Conservation (phyloP, 2,329 filamentous ascomycete genomes). For the Thyridium curvatum region DNA sequence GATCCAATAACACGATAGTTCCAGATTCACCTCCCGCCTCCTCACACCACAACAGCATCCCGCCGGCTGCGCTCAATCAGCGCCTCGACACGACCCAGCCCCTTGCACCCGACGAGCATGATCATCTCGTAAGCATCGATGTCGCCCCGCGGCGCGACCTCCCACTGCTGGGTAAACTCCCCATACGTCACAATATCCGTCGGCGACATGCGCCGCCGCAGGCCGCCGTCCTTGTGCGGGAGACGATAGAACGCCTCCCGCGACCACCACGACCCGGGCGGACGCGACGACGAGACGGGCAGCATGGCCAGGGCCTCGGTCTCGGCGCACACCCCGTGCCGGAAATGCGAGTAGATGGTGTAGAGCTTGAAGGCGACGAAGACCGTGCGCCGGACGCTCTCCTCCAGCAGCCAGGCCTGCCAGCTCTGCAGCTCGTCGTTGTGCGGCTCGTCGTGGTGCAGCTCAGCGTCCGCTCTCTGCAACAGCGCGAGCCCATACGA, state of each 20-base stretch:
- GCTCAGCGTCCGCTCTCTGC: conserved; percentile 2
- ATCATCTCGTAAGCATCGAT: no score
- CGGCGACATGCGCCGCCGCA: no score
- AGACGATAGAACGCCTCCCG: conserved; percentile 1
- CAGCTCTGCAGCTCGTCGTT: not conserved
- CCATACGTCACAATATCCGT: no score
- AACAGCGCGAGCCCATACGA: conserved; percentile 3
- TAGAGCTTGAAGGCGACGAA: conserved; percentile 6
- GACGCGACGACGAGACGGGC: conserved; percentile 1
- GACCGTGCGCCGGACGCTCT: conserved; percentile 7
- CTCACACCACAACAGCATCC: no score
- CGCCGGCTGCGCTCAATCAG: no score
- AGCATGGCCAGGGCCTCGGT: not conserved
- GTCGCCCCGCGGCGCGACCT: no score
- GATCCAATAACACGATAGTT: no score
- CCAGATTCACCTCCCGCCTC: no score
- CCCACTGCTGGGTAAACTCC: no score
- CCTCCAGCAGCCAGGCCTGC: conserved; percentile 5
- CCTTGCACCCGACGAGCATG: no score
- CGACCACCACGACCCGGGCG: conserved; percentile 2
- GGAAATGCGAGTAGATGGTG: conserved; percentile 1
- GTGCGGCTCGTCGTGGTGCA: not conserved
- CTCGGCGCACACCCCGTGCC: conserved; percentile 2
- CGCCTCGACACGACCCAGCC: no score
- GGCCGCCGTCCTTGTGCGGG: not conserved